phyloP scores from a whole-genome alignment of 2,329 filamentous ascomycete species.

The Meredithiella fracta region DNA sequence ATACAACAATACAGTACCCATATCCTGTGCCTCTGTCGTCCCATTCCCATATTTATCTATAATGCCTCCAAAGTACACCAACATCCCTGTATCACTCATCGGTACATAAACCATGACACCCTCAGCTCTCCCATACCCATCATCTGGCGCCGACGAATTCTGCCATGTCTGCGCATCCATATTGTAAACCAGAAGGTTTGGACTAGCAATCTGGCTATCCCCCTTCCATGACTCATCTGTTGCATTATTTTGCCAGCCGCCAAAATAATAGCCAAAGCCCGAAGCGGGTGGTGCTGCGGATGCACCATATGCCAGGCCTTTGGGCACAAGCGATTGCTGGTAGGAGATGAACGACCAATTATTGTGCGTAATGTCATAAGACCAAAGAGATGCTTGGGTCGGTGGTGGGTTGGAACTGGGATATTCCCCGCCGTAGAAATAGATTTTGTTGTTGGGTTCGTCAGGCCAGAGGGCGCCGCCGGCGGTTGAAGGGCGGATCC shows the following conservation, averaged over 20 bases:
- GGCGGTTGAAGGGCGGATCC: slow-evolving; percentile 29
- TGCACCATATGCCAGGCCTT: slow-evolving; percentile 38
- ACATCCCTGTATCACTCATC: slow-evolving; percentile 39
- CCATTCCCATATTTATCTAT: slow-evolving; percentile 26
- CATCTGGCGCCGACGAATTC: slow-evolving; percentile 35
- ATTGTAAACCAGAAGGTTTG: slow-evolving; percentile 38
- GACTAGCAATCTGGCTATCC: slow-evolving; percentile 30
- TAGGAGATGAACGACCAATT: slow-evolving; percentile 34
- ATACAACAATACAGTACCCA: slow-evolving; percentile 40
- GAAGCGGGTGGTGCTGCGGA: slow-evolving; percentile 36
- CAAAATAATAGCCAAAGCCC: slow-evolving; percentile 44
- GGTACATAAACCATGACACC: slow-evolving; percentile 44
- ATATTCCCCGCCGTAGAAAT: slow-evolving; percentile 46
- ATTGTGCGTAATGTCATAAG: slow-evolving; percentile 40
- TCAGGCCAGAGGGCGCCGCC: slow-evolving; percentile 41
- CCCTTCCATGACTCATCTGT: slow-evolving; percentile 34
- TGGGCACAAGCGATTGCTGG: slow-evolving; percentile 19
- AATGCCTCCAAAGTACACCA: slow-evolving; percentile 47
- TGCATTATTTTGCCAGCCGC: slow-evolving; percentile 42
- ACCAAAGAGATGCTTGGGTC: slow-evolving; percentile 31
- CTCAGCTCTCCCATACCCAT: slow-evolving; percentile 38
- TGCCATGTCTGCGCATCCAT: slow-evolving; percentile 35
- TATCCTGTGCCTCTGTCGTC: slow-evolving; percentile 27
- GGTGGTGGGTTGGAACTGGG: slow-evolving; percentile 28
- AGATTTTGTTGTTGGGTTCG: slow-evolving; percentile 44